Evolutionary conservation across 768 basidiomycete species (phyloP).

Genomic region (Tephrocybe rancida): DNA sequence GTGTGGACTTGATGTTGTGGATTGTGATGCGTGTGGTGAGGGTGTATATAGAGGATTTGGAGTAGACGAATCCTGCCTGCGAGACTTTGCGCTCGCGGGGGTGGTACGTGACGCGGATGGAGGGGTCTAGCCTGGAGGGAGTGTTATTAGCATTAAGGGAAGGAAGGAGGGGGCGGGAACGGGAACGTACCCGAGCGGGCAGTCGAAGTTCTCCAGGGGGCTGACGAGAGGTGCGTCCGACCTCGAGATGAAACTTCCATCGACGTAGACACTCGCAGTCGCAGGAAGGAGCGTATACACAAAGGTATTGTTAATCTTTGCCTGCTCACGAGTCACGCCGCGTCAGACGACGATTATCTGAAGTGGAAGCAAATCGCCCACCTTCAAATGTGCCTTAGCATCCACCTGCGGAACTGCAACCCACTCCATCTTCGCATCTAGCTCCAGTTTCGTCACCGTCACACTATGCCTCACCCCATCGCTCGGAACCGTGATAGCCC

Average conservation of each 20-base stretch:
- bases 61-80: slow-evolving; percentile 35
- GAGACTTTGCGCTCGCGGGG: slow-evolving; percentile 35
- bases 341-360: neutral
- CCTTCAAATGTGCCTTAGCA: slow-evolving; percentile 39
- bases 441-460: slow-evolving; percentile 36
- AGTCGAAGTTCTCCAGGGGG: slow-evolving; percentile 46
- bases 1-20: slow-evolving; percentile 35
- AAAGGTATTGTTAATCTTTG: slow-evolving; percentile 53
- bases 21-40: slow-evolving; percentile 40
- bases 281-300: slow-evolving; percentile 55
- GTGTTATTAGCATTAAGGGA: slow-evolving; percentile 25
- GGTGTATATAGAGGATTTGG: slow-evolving; percentile 30
- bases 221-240: slow-evolving; percentile 43
- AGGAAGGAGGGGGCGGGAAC: neutral
- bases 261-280: slow-evolving; percentile 48
- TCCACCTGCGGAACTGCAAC: slow-evolving; percentile 41
- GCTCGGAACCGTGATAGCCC: slow-evolving; percentile 41
- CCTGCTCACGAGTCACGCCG: slow-evolving; percentile 35
- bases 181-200: slow-evolving; percentile 40
- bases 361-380: slow-evolving; percentile 13
- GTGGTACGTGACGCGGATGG: slow-evolving; percentile 41
- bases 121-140: too few relatives aligned
- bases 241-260: too few relatives aligned
- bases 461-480: slow-evolving; percentile 43
- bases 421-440: slow-evolving; percentile 44